Evolutionary conservation across 257 asterid genomes (phyloP).

Genomic region (Striga asiatica): DNA sequence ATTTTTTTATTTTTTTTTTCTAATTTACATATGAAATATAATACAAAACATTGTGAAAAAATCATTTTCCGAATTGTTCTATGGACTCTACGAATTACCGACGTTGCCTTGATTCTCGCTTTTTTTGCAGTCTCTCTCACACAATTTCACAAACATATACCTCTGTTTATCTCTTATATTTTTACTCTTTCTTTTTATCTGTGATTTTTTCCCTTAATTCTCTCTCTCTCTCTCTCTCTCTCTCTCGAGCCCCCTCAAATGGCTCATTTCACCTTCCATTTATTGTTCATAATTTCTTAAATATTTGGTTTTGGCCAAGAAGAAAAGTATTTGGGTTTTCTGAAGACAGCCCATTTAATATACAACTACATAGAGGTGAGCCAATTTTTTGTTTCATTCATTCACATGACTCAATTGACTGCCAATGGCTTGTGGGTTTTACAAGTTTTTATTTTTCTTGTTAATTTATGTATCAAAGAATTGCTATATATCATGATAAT

Average conservation of each 20-base stretch:
- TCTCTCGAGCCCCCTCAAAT: constrained; percentile 20
- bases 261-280: constrained; percentile 22
- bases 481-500: neutral
- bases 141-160: constrained; percentile 8
- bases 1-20: constrained; percentile 3
- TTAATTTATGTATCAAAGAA: too few relatives aligned
- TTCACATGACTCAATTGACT: too few relatives aligned
- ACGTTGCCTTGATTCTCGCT: constrained; percentile 21
- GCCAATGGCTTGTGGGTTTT: too few relatives aligned
- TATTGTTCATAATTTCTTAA: constrained; percentile 15
- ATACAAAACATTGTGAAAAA: too few relatives aligned
- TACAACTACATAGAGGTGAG: constrained; percentile 8
- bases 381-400: too few relatives aligned
- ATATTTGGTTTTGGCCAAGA: neutral
- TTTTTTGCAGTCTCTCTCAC: neutral
- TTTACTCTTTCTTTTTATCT: constrained; percentile 4
- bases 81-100: constrained; percentile 20
- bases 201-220: too few relatives aligned
- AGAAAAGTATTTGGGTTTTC: constrained; percentile 16
- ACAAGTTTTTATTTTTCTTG: too few relatives aligned
- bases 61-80: constrained; percentile 20
- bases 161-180: constrained; percentile 7
- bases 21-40: too few relatives aligned
- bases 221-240: neutral
- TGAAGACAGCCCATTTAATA: constrained; percentile 4